Base-by-base conservation (phyloP, 176 grass and related monocot species). In the Hyparrhenia diplandra region DNA sequence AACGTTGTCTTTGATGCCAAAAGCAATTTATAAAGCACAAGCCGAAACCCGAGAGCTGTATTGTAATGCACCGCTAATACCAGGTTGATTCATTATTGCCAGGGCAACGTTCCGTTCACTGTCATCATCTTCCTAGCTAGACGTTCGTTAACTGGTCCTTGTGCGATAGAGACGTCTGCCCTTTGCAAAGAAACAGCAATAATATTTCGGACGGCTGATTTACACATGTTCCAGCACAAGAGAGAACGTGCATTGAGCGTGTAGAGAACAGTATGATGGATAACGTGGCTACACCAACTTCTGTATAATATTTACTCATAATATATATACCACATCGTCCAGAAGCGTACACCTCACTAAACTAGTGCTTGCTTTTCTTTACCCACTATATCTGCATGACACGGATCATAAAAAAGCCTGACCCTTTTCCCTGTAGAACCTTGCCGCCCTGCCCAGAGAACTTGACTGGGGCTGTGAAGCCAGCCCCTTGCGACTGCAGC, bases 381-480 rank as follows among this genome's bases (percentile, higher is more conserved):
- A 78, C 67, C 71, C 57, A 13, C n/a, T 86, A 74, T 79, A 51
- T 52, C 62, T 40, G 46, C 58, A 74, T 23, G 13, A 28, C 74
- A 76, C 64, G 46, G 76, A 82, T 99, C 93, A 99, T 77, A 94
- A 77, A 85, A 99, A 99, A 13, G n/a, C 97, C 97, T 67, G 85
- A 93, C 27, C 83, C 87, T 90, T 88, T 91, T 42, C 74, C 89
- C 77, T 94, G 89, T 85, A 90, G 89, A 87, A 86, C 67, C 64
- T 77, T 88, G 61, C 64, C 67, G 58, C 78, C 86, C 65, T 80
- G 79, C 81, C 68, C 59, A 13, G 85, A 20, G 43, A 69, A 83
- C 77, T 85, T 93, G 47, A 43, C 76, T 65, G 84, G 58, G 5
- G 46, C 69, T 25, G 82, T 52, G 74, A 87, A 86, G 24, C 60